A percentile compares a stretch with the other conserved stretches of the same genome.
phyloP scores from a whole-genome alignment of 1,284 basidiomycete species.

The Sporisorium graminicola region DNA sequence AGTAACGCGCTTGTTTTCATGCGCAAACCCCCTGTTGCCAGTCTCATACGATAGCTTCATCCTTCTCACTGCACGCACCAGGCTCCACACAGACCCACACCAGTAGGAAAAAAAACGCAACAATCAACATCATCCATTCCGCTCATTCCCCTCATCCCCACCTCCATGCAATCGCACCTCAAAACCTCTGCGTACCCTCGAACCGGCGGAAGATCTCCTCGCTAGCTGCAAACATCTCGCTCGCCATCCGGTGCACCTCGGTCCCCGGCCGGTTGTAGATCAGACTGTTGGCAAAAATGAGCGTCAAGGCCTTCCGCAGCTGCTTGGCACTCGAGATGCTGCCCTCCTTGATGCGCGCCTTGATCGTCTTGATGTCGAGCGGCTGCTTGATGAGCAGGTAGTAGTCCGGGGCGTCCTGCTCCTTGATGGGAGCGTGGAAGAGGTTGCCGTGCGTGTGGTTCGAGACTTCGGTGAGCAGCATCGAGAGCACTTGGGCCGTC shows the following conservation, averaged over 20 bases:
- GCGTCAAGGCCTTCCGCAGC: conserved; percentile 50
- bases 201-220: conserved; percentile 56
- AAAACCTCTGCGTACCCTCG: conserved; percentile 52
- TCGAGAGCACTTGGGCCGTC: conserved; percentile 58
- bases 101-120: too few species aligned
- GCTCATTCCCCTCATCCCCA: not conserved
- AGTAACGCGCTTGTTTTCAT: too few species aligned
- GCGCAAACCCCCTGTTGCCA: too few species aligned
- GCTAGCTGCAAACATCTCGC: conserved; percentile 62
- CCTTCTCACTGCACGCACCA: too few species aligned
- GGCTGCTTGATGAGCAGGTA: conserved; percentile 61
- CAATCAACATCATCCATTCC: not conserved
- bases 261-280: conserved; percentile 66
- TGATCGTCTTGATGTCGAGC: conserved; percentile 66
- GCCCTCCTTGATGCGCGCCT: conserved; percentile 63
- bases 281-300: conserved; percentile 67
- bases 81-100: too few species aligned
- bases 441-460: conserved; percentile 67
- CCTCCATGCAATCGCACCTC: conserved; percentile 1
- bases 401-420: conserved; percentile 66
- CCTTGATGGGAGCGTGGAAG: conserved; percentile 67
- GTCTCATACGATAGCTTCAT: too few species aligned
- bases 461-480: conserved; percentile 64
- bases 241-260: conserved; percentile 66
- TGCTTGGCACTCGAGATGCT: conserved; percentile 47